Evolutionary conservation across 495 filamentous ascomycete species (phyloP), one percentile per base, ranked within the genome.

Genomic region (Hyaloscypha variabilis): DNA sequence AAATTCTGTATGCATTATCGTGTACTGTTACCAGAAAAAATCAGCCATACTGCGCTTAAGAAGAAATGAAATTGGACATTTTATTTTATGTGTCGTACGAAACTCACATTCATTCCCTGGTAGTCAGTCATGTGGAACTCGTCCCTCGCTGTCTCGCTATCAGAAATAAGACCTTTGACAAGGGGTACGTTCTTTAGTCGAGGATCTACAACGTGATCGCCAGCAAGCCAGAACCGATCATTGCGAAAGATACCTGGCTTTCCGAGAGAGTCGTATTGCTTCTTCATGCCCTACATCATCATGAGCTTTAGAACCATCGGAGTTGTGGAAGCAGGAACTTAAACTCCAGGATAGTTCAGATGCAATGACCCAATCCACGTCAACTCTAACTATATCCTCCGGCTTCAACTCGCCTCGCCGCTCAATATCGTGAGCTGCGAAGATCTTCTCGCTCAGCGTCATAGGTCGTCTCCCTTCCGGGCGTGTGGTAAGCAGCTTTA

Each of bases 1-100:
- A 58, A 82, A 83, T 42, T 82, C 80, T 5, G 81, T 83, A 66
- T 82, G 80, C 58, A 81, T 66, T 36, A 83, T 82, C 4, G 78
- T 81, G 36, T 78, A 79, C 75, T 76, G 54, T 14, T 56, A 34
- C n/a, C 3, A 8, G 21, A 25, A 55, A 34, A 31, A 51, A 30
- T 21, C 29, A 54, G 28, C 29, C 25, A n/a, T n/a, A n/a, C n/a
- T n/a, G n/a, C n/a, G n/a, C n/a, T n/a, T n/a, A n/a, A n/a, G n/a
- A n/a, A n/a, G n/a, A n/a, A n/a, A n/a, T n/a, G n/a, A n/a, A n/a
- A n/a, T n/a, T n/a, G n/a, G n/a, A n/a, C n/a, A n/a, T n/a, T n/a
- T n/a, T n/a, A n/a, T n/a, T n/a, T n/a, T n/a, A n/a, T n/a, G n/a
- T 6, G 8, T 31, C 19, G 25, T 31, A 21, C 6, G 23, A 28